Conservation (phyloP, 225 moss, liverwort and hornwort species). For the Physcomitrellopsis africana region DNA sequence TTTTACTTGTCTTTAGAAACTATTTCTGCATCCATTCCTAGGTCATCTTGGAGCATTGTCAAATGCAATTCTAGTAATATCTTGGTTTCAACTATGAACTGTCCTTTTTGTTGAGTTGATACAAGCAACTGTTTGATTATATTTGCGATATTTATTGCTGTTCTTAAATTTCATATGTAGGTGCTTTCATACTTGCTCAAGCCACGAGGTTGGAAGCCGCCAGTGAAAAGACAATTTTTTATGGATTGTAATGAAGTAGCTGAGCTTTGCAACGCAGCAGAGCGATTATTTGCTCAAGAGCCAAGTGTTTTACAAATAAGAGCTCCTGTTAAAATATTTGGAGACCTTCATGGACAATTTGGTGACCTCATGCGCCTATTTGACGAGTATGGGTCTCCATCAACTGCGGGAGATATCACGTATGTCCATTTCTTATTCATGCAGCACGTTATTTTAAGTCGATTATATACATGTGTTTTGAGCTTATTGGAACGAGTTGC, state of each 20-base stretch:
- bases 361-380: conserved; percentile 59
- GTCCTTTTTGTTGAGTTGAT: not conserved
- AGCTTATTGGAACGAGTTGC: not conserved
- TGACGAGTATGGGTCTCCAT: conserved; percentile 58
- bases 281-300: conserved; percentile 51
- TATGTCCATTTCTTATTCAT: conserved; percentile 22
- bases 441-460: conserved; percentile 1
- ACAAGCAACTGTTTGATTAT: not conserved
- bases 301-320: conserved; percentile 55
- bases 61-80: not conserved
- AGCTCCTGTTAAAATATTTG: conserved; percentile 59
- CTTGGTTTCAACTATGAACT: not conserved
- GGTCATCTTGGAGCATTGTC: conserved; percentile 13
- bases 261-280: conserved; percentile 48
- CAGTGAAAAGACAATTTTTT: conserved; percentile 51
- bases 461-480: not conserved
- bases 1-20: not conserved
- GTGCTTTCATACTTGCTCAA: conserved; percentile 52
- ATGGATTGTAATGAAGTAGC: conserved; percentile 58
- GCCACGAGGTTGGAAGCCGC: conserved; percentile 62
- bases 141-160: conserved; percentile 4
- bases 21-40: not conserved
- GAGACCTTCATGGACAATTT: conserved; percentile 58
- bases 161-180: conserved; percentile 29
- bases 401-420: conserved; percentile 56